Base-by-base conservation (phyloP, 1,284 basidiomycete genomes). In the Inonotus obliquus region DNA sequence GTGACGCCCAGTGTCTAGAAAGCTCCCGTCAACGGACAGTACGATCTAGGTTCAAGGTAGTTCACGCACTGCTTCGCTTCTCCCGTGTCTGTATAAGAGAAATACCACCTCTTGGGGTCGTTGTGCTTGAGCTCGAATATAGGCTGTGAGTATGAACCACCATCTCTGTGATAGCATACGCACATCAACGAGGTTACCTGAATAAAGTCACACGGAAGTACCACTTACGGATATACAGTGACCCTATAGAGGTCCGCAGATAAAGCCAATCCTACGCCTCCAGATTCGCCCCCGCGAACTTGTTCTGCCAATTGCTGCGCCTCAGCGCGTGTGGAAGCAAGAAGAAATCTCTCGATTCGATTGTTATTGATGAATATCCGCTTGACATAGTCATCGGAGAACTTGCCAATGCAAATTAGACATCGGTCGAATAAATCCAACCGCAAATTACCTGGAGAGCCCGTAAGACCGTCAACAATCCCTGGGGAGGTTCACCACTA, bases 361-460 rank as follows among this genome's bases (percentile, higher is more conserved):
- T 75, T 74, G 44, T 80, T 75, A 72, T 94, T 93, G 74, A 98
- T 88, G 41, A 99, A 74, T 56, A 96, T 80, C 54, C 94, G 92
- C 29, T 87, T 77, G 2, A 96, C 90, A 61, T 86, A 86, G 49
- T 82, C 81, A 67, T 96, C 79, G 14, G 84, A 80, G 66, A 96
- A 80, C 92, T 97, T 65, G 17, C 48, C 77, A 38, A 61, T 57
- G 41, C 39, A 23, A 7, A 54, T 17, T 17, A 61, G 25, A 19
- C n/a, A 2, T 4, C 7, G 21, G 32, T 0, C 10, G 49, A 11
- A 27, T 32, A 39, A 11, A 23, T 10, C 29, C 62, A 32, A 38
- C 19, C 32, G 48, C 27, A 25, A 74, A 84, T 11, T 65, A 93
- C 94, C 32, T 91, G 85, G 4, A 98, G 79, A n/a, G 89, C 90